These are phyloP conservation scores for Aspergillus calidoustus DNA, from an alignment of 2,329 filamentous ascomycete genomes.

Conservation along the genomic window DNA sequence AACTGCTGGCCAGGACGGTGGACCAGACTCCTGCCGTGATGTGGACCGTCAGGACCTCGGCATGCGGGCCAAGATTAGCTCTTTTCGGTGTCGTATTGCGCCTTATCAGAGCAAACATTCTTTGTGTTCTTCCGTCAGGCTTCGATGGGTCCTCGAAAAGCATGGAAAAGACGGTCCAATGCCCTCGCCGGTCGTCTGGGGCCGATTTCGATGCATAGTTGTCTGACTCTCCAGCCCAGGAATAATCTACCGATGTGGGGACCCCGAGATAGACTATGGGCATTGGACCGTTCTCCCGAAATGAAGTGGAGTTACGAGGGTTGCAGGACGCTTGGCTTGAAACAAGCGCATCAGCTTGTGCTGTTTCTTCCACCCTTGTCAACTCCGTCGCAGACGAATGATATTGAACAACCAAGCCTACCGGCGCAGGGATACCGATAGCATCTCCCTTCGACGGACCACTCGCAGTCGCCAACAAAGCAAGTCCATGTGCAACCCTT, in stretches of 20 bases:
- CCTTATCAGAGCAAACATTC: slow-evolving; percentile 20
- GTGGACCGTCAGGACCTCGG: neutral
- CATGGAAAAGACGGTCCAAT: slow-evolving; percentile 20
- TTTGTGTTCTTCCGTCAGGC: slow-evolving; percentile 21
- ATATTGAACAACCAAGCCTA: slow-evolving; percentile 6
- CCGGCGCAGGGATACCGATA: slow-evolving; percentile 13
- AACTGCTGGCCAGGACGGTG: neutral
- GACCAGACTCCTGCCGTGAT: neutral
- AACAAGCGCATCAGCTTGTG: slow-evolving; percentile 23
- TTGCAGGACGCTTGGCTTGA: slow-evolving; percentile 25
- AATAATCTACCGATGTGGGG: slow-evolving; percentile 29
- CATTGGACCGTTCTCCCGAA: slow-evolving; percentile 30
- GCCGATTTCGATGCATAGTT: slow-evolving; percentile 18
- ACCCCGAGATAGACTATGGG: slow-evolving; percentile 26
- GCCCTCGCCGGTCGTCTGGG: slow-evolving; percentile 14
- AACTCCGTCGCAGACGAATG: slow-evolving; percentile 12
- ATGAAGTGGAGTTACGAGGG: slow-evolving; percentile 23
- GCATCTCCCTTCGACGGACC: slow-evolving; percentile 12
- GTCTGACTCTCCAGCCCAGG: slow-evolving; percentile 15
- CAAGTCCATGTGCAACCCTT: slow-evolving; percentile 25
- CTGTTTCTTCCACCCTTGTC: slow-evolving; percentile 18
- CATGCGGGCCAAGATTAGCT: slow-evolving; percentile 10
- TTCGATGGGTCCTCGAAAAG: slow-evolving; percentile 27
- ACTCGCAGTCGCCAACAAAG: slow-evolving; percentile 11
- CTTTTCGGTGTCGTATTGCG: slow-evolving; percentile 14